phyloP scores from a whole-genome alignment of 176 grass and related monocot genomes.

The Stipa capillata region DNA sequence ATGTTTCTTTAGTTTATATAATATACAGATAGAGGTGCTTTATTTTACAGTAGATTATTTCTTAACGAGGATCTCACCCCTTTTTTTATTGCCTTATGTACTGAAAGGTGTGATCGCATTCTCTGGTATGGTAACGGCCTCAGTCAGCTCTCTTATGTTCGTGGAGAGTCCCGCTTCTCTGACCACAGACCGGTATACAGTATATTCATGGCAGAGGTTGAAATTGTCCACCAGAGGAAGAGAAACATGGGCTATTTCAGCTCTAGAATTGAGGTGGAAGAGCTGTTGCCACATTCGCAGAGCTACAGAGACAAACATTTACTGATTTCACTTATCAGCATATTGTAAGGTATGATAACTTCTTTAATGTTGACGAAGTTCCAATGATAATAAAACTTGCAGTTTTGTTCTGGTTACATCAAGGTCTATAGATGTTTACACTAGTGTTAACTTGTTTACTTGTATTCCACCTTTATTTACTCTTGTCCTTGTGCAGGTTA shows the following conservation, averaged over 20 bases:
- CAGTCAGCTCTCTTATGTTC: conserved; percentile 61
- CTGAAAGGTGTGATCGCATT: conserved; percentile 78
- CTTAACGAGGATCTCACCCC: neutral
- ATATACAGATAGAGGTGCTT: neutral
- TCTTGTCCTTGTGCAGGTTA: conserved; percentile 1
- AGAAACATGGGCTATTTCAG: too few relatives aligned
- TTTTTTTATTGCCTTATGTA: neutral
- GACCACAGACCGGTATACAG: too few relatives aligned
- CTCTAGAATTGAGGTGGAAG: conserved; percentile 81
- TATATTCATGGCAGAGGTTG: too few relatives aligned
- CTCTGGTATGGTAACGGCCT: conserved; percentile 73
- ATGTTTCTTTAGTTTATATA: conserved; percentile 2
- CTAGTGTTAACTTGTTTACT: neutral
- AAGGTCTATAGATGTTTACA: neutral
- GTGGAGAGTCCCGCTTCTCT: conserved; percentile 82
- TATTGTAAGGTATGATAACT: conserved; percentile 31
- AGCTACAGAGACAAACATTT: conserved; percentile 47
- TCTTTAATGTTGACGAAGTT: neutral
- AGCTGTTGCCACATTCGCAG: conserved; percentile 71
- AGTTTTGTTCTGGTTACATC: neutral
- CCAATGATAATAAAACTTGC: neutral
- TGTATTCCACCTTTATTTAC: neutral
- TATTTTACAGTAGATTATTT: neutral
- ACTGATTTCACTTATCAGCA: conserved; percentile 24
- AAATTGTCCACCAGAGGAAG: too few relatives aligned